A percentile compares a stretch with the other conserved stretches of the same genome.
phyloP scores from a whole-genome alignment of 148 eudicot species.

The Rhododendron ovatum region DNA sequence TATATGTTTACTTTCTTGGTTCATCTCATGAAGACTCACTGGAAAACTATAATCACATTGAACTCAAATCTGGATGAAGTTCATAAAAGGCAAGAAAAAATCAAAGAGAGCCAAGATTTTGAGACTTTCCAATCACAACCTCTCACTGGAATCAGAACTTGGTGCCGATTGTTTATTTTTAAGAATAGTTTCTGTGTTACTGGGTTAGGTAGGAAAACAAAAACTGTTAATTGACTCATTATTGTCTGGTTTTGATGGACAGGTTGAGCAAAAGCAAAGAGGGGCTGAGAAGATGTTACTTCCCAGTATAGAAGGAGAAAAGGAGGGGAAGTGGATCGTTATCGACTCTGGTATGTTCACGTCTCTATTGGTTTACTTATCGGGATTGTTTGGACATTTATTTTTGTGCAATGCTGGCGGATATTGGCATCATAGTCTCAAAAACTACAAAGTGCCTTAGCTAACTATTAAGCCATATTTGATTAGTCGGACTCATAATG shows the following conservation, averaged over 20 bases:
- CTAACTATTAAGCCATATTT: background rate
- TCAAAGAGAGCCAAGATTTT: background rate
- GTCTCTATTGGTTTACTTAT: background rate
- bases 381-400: background rate
- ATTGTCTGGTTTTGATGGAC: conserved; percentile 11
- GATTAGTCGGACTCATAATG: background rate
- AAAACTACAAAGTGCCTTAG: background rate
- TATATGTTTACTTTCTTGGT: background rate
- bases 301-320: conserved; percentile 82
- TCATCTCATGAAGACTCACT: background rate
- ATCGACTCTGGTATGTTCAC: conserved; percentile 71
- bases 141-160: background rate
- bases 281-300: conserved; percentile 74
- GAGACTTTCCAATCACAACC: background rate
- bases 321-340: conserved; percentile 88
- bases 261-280: conserved; percentile 87
- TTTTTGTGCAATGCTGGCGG: background rate
- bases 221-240: background rate
- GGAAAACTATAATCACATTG: background rate
- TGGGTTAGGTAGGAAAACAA: background rate
- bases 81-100: background rate
- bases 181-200: background rate
- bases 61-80: background rate
- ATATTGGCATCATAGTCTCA: background rate
- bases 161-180: background rate